Evolutionary conservation across 129 eudicot genomes (phyloP).

Genomic region (Saposhnikovia divaricata): DNA sequence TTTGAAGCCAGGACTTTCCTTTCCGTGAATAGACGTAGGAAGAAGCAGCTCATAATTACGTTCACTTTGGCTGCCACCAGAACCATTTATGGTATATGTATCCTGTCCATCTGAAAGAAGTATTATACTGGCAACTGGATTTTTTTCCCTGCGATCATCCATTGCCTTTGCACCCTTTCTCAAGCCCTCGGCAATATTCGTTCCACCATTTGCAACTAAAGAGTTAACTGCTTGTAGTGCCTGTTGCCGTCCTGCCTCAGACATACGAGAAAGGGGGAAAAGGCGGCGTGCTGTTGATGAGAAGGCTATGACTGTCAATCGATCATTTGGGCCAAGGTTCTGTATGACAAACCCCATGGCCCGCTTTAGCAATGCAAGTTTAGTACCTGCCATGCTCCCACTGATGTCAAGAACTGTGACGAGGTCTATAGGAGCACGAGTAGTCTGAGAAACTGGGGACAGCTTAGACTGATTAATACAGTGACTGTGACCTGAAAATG

Average conservation of each 20-base stretch:
- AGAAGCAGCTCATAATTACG: constrained; percentile 44
- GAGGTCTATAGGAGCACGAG: constrained; percentile 87
- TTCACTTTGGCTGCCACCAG: constrained; percentile 18
- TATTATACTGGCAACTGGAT: constrained; percentile 82
- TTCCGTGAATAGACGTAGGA: constrained; percentile 40
- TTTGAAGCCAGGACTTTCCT: constrained; percentile 33
- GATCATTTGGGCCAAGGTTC: constrained; percentile 74
- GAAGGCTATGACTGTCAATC: constrained; percentile 77
- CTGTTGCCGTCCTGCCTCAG: constrained; percentile 61
- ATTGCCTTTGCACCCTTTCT: constrained; percentile 65
- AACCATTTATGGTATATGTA: constrained; percentile 46
- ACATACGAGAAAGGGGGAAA: constrained; percentile 69
- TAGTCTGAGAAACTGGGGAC: constrained; percentile 39
- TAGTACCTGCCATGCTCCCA: constrained; percentile 95
- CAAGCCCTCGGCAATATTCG: constrained; percentile 88
- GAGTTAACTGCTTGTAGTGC: constrained; percentile 76
- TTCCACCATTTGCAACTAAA: constrained; percentile 71
- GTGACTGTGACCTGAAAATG: constrained; percentile 29
- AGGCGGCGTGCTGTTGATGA: constrained; percentile 87
- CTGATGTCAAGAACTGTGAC: constrained; percentile 89
- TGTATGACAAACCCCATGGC: constrained; percentile 92
- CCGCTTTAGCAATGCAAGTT: constrained; percentile 72
- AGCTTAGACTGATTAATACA: constrained; percentile 23
- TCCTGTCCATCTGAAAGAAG: constrained; percentile 88
- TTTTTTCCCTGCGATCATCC: constrained; percentile 80